Percentiles rank a stretch among this genome's conserved stretches.
These are phyloP conservation scores for Ophiocordyceps polyrhachis-furcata DNA, from an alignment of 2,329 filamentous ascomycete species.

Conservation along the genomic window DNA sequence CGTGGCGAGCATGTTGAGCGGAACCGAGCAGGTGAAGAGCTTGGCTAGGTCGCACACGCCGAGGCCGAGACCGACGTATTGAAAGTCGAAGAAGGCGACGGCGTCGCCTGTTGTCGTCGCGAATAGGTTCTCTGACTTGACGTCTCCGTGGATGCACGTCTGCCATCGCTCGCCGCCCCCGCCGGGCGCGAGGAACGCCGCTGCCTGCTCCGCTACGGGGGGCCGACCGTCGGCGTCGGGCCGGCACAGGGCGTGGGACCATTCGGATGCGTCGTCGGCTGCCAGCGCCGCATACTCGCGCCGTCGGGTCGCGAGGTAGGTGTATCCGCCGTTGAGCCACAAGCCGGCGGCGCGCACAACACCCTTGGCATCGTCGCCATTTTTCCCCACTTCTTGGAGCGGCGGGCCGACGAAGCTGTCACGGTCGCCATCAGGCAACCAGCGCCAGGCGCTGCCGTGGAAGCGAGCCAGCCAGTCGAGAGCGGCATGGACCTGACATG, in stretches of 20 bases:
- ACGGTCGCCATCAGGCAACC: slow-evolving; percentile 8
- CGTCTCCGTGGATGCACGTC: slow-evolving; percentile 48
- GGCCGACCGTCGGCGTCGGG: slow-evolving; percentile 4
- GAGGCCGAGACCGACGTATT: slow-evolving; percentile 45
- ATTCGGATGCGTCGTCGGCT: slow-evolving; percentile 30
- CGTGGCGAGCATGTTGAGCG: slow-evolving; percentile 28
- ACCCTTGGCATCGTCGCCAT: neutral
- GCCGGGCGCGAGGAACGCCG: slow-evolving; percentile 27
- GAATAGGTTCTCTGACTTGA: slow-evolving; percentile 52
- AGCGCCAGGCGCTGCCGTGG: slow-evolving; percentile 33
- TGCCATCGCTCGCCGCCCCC: slow-evolving; percentile 20
- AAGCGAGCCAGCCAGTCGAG: slow-evolving; percentile 46
- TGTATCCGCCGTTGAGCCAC: slow-evolving; percentile 52
- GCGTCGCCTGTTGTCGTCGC: slow-evolving; percentile 26
- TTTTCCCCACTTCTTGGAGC: neutral
- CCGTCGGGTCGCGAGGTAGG: slow-evolving; percentile 44
- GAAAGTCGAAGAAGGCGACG: slow-evolving; percentile 51
- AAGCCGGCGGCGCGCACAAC: slow-evolving; percentile 20
- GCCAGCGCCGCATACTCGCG: slow-evolving; percentile 33
- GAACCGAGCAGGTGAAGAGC: slow-evolving; percentile 47
- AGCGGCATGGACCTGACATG: slow-evolving; percentile 29
- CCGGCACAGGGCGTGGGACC: slow-evolving; percentile 30
- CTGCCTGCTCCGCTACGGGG: slow-evolving; percentile 33
- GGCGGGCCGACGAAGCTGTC: slow-evolving; percentile 15
- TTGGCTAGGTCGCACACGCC: slow-evolving; percentile 50